A percentile compares a stretch with the other conserved stretches of the same genome.
Conservation (phyloP, 2,329 filamentous ascomycete species). For the Fusarium nelsonii region DNA sequence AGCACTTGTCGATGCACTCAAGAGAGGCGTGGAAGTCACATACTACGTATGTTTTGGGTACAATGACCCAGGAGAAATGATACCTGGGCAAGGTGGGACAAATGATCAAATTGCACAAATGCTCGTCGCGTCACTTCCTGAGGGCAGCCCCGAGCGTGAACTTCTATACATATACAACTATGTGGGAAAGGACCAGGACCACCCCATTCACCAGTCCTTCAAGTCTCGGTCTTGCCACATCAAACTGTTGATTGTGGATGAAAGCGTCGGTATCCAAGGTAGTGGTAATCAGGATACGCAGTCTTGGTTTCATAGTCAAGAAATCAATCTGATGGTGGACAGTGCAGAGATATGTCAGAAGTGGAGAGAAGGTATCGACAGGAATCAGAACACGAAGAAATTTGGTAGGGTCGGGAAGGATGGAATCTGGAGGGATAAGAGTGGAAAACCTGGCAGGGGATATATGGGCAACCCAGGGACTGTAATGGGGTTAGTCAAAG, state of each 20-base stretch:
- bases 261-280: conserved; percentile 75
- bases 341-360: conserved; percentile 68
- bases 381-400: conserved; percentile 74
- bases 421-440: conserved; percentile 36
- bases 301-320: conserved; percentile 82
- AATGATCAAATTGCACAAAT: conserved; percentile 77
- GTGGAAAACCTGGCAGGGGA: conserved; percentile 26
- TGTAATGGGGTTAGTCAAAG: conserved; percentile 27
- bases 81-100: conserved; percentile 80
- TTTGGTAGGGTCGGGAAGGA: conserved; percentile 61
- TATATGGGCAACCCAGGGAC: conserved; percentile 40
- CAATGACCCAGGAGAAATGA: conserved; percentile 81
- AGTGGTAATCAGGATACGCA: conserved; percentile 87
- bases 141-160: conserved; percentile 52
- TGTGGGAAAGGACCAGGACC: conserved; percentile 77
- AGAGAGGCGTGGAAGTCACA: conserved; percentile 74
- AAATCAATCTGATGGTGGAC: conserved; percentile 82
- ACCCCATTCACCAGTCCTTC: conserved; percentile 73
- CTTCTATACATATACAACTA: conserved; percentile 75
- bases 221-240: conserved; percentile 79
- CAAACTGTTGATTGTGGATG: conserved; percentile 82
- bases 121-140: conserved; percentile 67
- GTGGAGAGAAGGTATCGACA: conserved; percentile 72
- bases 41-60: conserved; percentile 83
- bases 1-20: conserved; percentile 72